These are phyloP conservation scores for Pichia thaimueangensis DNA, from an alignment of 805 yeast genomes.

Conservation along the genomic window DNA sequence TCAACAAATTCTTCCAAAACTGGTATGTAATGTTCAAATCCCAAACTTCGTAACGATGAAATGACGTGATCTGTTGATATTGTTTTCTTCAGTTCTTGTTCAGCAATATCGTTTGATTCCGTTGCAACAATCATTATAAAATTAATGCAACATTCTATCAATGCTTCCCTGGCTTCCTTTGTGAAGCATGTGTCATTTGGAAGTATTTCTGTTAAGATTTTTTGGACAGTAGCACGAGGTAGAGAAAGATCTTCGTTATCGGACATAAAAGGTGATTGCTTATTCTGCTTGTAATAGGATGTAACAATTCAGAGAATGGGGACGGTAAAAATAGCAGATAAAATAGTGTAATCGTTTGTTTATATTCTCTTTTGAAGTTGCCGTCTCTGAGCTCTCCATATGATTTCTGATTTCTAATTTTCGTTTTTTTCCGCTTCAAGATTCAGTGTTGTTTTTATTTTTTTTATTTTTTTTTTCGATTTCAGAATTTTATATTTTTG, in stretches of 20 bases:
- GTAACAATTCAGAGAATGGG: no score
- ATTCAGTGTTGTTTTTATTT: neutral
- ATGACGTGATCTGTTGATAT: conserved; percentile 95
- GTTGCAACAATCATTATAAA: conserved; percentile 92
- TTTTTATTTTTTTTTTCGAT: neutral
- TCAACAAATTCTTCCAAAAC: conserved; percentile 71
- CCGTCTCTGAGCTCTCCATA: no score
- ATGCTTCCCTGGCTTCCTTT: conserved; percentile 89
- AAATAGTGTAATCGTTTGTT: no score
- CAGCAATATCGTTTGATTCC: conserved; percentile 93
- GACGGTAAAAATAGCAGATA: no score
- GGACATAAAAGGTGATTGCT: no score
- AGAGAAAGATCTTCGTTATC: conserved; percentile 32
- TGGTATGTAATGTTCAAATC: conserved; percentile 78
- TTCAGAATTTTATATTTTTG: neutral
- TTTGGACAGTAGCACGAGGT: conserved; percentile 84
- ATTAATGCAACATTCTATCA: conserved; percentile 93
- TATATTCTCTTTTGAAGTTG: no score
- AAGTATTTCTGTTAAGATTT: conserved; percentile 82
- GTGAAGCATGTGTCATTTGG: conserved; percentile 86
- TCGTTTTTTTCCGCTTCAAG: neutral
- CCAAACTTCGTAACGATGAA: conserved; percentile 80
- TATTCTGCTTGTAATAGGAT: no score
- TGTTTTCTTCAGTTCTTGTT: conserved; percentile 91
- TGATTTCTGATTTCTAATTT: no score